Evolutionary conservation across 2,329 filamentous ascomycete species (phyloP).

Genomic region (Emergomyces orientalis): DNA sequence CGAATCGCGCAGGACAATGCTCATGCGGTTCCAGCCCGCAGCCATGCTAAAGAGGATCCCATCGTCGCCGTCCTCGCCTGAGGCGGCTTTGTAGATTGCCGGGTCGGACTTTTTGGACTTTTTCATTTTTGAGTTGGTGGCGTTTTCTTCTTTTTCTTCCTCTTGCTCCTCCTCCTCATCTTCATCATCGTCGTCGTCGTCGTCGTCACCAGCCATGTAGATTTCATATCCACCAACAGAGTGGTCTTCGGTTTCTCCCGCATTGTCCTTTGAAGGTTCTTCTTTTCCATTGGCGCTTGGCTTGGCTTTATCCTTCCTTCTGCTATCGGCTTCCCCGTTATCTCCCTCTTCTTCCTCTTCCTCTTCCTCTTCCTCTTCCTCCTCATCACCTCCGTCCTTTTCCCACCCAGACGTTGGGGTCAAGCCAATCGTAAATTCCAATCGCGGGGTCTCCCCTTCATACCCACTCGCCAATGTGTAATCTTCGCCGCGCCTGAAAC

Average conservation of each 20-base stretch:
- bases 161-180: slow-evolving; percentile 57
- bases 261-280: neutral
- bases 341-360: slow-evolving; percentile 12
- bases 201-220: slow-evolving; percentile 76
- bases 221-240: slow-evolving; percentile 51
- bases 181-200: slow-evolving; percentile 54
- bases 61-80: slow-evolving; percentile 53
- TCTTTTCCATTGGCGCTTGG: slow-evolving; percentile 22
- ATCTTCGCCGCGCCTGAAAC: slow-evolving; percentile 78
- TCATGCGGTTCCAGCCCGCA: slow-evolving; percentile 80
- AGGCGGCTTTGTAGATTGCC: slow-evolving; percentile 71
- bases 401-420: slow-evolving; percentile 84
- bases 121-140: slow-evolving; percentile 26
- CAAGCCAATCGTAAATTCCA: slow-evolving; percentile 80
- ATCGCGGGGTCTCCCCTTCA: slow-evolving; percentile 57
- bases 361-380: slow-evolving; percentile 37
- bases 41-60: slow-evolving; percentile 60
- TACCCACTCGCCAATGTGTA: slow-evolving; percentile 90
- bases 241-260: slow-evolving; percentile 26
- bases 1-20: slow-evolving; percentile 77
- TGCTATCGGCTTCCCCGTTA: slow-evolving; percentile 32
- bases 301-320: slow-evolving; percentile 27
- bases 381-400: slow-evolving; percentile 51
- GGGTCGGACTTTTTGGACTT: slow-evolving; percentile 50
- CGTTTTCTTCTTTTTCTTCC: slow-evolving; percentile 30